These are phyloP conservation scores for Hanseniaspora valbyensis DNA, from an alignment of 805 yeast genomes.

Conservation along the genomic window DNA sequence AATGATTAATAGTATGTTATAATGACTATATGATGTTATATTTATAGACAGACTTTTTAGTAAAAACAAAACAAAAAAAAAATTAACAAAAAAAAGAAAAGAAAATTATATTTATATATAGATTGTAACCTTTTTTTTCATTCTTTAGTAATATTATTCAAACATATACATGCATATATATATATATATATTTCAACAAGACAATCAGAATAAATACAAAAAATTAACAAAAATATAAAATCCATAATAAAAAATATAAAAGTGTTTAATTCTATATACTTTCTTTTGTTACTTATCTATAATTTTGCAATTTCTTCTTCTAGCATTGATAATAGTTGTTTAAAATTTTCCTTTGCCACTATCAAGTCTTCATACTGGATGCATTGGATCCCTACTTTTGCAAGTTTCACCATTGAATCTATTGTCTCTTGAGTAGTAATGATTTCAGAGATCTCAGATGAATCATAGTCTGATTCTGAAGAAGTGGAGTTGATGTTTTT, in stretches of 20 bases:
- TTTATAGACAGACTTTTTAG: neutral
- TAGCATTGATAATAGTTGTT: neutral
- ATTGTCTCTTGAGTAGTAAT: constrained; percentile 13
- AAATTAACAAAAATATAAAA: neutral
- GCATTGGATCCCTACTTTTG: constrained; percentile 14
- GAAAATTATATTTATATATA: too few species aligned
- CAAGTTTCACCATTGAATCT: constrained; percentile 12
- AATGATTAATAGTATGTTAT: too few species aligned
- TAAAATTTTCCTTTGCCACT: constrained; percentile 9
- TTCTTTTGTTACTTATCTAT: neutral
- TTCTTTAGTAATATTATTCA: too few species aligned
- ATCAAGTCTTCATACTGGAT: constrained; percentile 12
- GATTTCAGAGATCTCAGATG: constrained; percentile 10
- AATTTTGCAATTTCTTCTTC: neutral
- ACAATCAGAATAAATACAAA: neutral
- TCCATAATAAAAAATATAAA: neutral
- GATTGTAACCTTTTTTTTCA: too few species aligned
- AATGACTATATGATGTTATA: neutral
- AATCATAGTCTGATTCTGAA: constrained; percentile 6
- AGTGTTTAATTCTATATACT: neutral
- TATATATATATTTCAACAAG: neutral
- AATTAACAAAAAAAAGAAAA: too few species aligned
- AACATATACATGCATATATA: too few species aligned
- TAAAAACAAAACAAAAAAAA: too few species aligned
- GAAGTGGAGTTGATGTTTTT: neutral